Base-by-base conservation (phyloP, 2,329 filamentous ascomycete genomes). In the Epichloe gansuensis region DNA sequence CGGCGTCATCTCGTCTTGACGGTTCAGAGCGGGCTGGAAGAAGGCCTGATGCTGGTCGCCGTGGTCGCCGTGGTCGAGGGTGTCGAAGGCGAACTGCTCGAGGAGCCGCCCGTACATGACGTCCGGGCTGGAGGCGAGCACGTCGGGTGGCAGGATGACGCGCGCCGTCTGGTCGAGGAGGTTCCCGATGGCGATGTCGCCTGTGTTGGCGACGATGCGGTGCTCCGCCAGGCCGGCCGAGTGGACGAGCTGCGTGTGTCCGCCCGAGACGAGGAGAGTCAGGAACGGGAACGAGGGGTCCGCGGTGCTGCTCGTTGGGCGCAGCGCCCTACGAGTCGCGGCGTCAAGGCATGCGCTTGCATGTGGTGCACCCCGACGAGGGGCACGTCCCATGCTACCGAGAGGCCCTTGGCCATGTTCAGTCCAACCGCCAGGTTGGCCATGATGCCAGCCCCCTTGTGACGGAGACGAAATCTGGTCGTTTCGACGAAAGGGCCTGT, bases 261-360 rank as follows among this genome's bases (percentile, higher is more conserved):
- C 93, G 39, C 93, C 93, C 0, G 90, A 96, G 15, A 93, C 88
- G 47, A 98, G 82, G 5, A 96, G 75, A 0, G 88, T 91, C 37
- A 96, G 73, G 65, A 95, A 95, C 1, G 93, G 91, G 60, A 94
- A 96, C 1, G 69, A 62, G 0, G 54, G 47, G 50, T 50, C 56
- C 13, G 54, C 55, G 56, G 9, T 12, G 12, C 13, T 34, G 31
- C 57, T 34, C 23, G 38, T 13, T 11, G 38, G 37, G 9, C 25
- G 34, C 55, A 91, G 68, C 5, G 86, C 86, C 35, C 70, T 4
- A 85, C 83, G 43, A 98, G 77, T 9, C 89, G 78, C 15, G 91
- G 87, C 17, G 93, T 97, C 56, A 98, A 72, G 17, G 93, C 86
- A 68, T 98, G 93, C 11, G 91, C 93, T 66, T 96, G 91, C 93